These are phyloP conservation scores for Acmispon strigosus DNA, from an alignment of 306 rosid species.

Conservation along the genomic window DNA sequence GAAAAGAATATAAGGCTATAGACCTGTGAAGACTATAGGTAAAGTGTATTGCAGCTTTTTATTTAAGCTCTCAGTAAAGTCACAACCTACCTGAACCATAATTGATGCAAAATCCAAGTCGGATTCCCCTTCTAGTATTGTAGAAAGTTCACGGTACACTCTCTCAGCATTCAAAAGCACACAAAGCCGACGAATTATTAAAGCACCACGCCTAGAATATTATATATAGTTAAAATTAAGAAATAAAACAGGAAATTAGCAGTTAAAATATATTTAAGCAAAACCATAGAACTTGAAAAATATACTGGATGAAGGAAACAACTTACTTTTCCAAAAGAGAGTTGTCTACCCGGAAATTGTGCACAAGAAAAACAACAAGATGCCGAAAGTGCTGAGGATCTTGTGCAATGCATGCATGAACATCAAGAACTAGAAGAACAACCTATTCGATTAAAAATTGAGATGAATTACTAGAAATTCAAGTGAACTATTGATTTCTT, in stretches of 20 bases:
- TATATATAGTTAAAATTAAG: not conserved
- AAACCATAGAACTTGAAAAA: not conserved
- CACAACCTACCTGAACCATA: slow-evolving; percentile 85
- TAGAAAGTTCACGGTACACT: slow-evolving; percentile 85
- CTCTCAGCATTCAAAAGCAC: slow-evolving; percentile 93
- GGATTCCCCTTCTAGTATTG: slow-evolving; percentile 76
- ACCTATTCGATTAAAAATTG: slow-evolving; percentile 44
- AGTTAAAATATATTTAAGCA: slow-evolving; percentile 8
- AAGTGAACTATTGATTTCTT: not conserved
- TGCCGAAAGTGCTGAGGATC: slow-evolving; percentile 78
- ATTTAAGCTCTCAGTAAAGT: slow-evolving; percentile 18
- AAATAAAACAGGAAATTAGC: not conserved
- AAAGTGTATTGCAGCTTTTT: not conserved
- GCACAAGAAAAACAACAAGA: slow-evolving; percentile 77
- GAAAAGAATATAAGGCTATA: slow-evolving; percentile 1
- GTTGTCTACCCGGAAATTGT: slow-evolving; percentile 68
- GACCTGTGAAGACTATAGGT: not conserved
- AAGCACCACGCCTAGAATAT: slow-evolving; percentile 81
- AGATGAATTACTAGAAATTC: slow-evolving; percentile 8
- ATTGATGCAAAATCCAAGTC: slow-evolving; percentile 83
- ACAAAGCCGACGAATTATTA: slow-evolving; percentile 90
- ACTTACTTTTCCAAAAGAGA: slow-evolving; percentile 91
- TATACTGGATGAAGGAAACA: slow-evolving; percentile 4
- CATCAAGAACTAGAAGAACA: slow-evolving; percentile 92
- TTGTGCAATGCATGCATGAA: slow-evolving; percentile 91